Percentiles rank a stretch among this genome's conserved stretches.
Evolutionary conservation across 306 rosid species (phyloP).

Genomic region (Acacia crassicarpa): DNA sequence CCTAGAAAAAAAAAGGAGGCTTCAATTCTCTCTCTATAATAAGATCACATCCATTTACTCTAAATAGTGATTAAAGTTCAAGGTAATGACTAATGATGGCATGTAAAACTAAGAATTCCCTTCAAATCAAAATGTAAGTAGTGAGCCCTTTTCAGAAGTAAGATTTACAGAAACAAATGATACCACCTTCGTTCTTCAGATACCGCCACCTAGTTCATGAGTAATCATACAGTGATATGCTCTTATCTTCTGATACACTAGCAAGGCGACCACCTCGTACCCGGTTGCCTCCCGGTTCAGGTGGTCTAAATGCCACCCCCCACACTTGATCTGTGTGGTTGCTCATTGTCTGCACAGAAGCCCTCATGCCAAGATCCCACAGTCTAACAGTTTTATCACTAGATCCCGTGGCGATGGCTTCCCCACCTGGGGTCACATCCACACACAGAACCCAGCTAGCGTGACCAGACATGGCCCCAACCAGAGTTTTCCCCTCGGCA

Average conservation of each 20-base stretch:
- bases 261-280: constrained; percentile 74
- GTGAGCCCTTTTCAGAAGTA: constrained; percentile 11
- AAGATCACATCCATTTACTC: not conserved
- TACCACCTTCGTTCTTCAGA: not conserved
- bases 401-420: constrained; percentile 90
- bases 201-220: constrained; percentile 39
- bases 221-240: constrained; percentile 85
- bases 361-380: constrained; percentile 88
- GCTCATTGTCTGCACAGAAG: constrained; percentile 94
- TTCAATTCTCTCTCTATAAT: not conserved
- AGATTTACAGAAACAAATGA: constrained; percentile 1
- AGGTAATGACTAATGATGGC: constrained; percentile 8
- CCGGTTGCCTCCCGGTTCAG: constrained; percentile 62
- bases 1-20: too few species aligned
- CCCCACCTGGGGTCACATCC: constrained; percentile 88
- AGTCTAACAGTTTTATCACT: constrained; percentile 92
- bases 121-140: constrained; percentile 26
- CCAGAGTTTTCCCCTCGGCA: constrained; percentile 76
- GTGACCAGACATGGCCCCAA: constrained; percentile 94
- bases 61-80: not conserved
- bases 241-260: constrained; percentile 94
- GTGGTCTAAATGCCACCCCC: constrained; percentile 94
- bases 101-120: constrained; percentile 34
- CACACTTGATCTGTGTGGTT: constrained; percentile 95
- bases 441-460: constrained; percentile 86